phyloP scores from a whole-genome alignment of 2,329 filamentous ascomycete genomes.

The Neopestalotiopsis clavispora region DNA sequence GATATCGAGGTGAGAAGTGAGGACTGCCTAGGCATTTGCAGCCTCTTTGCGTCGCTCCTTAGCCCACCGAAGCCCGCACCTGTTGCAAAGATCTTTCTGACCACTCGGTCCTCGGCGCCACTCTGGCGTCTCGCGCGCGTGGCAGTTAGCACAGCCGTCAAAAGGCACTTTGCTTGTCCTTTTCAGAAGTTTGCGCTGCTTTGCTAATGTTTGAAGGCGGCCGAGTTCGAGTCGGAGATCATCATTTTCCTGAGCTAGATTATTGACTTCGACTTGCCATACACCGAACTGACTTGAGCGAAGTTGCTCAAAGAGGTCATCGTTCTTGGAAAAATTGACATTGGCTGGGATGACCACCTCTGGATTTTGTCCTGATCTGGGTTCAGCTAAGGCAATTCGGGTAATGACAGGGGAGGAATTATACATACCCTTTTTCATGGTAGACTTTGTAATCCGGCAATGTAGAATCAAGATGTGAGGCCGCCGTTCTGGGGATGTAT shows the following conservation, averaged over 20 bases:
- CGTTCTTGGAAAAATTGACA: not conserved
- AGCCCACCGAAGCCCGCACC: conserved; percentile 86
- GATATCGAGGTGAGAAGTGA: no score
- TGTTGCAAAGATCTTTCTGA: conserved; percentile 88
- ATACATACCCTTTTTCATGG: not conserved
- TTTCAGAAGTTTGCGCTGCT: not conserved
- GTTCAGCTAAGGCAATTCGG: not conserved
- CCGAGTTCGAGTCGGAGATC: not conserved
- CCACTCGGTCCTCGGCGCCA: conserved; percentile 90
- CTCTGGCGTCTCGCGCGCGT: conserved; percentile 83
- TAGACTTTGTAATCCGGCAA: not conserved
- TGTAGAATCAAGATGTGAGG: not conserved
- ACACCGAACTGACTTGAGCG: not conserved
- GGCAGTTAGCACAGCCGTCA: conserved; percentile 86
- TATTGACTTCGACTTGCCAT: not conserved
- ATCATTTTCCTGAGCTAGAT: not conserved
- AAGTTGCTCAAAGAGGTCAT: not conserved
- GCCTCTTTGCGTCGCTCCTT: conserved; percentile 49
- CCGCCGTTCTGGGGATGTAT: not conserved
- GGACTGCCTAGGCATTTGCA: not conserved
- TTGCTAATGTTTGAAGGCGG: not conserved
- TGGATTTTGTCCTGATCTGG: not conserved
- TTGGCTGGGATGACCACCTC: not conserved
- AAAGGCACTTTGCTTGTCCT: conserved; percentile 34
- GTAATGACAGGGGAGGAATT: not conserved